Evolutionary conservation across 1,284 basidiomycete genomes (phyloP), one percentile per base, ranked within the genome.

Genomic region (Volvariella volvacea): DNA sequence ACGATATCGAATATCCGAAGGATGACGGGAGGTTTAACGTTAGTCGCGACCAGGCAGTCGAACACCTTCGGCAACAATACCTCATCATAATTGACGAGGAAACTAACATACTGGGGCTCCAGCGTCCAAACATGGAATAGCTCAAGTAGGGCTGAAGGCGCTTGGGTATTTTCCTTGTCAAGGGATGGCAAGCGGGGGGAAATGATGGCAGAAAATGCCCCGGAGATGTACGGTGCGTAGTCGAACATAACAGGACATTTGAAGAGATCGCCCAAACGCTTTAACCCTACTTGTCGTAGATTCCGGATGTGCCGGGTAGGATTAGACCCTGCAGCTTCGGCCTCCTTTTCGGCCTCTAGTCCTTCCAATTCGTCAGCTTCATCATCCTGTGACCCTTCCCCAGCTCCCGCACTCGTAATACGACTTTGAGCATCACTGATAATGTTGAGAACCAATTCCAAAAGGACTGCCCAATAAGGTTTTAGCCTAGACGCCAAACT

Each of bases 251-350:
- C 68, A 0, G 83, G 77, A 32, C 71, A 72, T 21, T 80, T 77
- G 74, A 95, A 92, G 68, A 98, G 95, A 56, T 95, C 90, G 1
- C 83, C 80, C 31, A 98, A 67, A 10, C 94, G 83, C 61, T 91
- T 92, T 46, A 98, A 64, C 4, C 91, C 92, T 0, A 87, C 71
- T 49, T 92, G 90, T 6, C 94, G 79, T 30, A 95, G 74, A 12
- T 74, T 70, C 33, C 88, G 76, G 16, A 76, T 55, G 0, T 73
- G 64, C 47, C 74, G 78, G 8, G 66, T 58, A 3, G 65, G 55
- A 7, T 49, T 59, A 47, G 61, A 64, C 8, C 62, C 55, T 8
- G 48, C 56, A 42, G 64, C 64, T n/a, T 31, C 34, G 19, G n/a
- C 8, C 34, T 36, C 34, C n/a, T 16, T 16, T 7, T 36, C 66